Percentiles rank a stretch among this genome's conserved stretches.
Evolutionary conservation across 2,329 filamentous ascomycete genomes (phyloP).

Genomic region (Dryadomyces quercivorus): DNA sequence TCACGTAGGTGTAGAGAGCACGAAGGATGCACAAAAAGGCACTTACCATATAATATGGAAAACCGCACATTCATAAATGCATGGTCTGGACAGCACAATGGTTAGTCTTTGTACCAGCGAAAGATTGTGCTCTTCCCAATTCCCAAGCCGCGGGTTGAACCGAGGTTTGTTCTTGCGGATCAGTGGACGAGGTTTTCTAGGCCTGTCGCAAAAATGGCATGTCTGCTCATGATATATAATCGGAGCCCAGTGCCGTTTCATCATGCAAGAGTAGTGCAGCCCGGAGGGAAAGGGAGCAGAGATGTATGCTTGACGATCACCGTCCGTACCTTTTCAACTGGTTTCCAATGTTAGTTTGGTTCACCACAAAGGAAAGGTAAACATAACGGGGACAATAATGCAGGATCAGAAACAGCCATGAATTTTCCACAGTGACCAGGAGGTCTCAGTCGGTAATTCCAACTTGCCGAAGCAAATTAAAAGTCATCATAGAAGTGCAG

Average conservation of each 20-base stretch:
- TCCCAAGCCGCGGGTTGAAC: background rate
- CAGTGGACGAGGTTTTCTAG: constrained; percentile 99
- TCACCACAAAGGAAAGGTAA: background rate
- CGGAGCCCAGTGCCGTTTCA: constrained; percentile 98
- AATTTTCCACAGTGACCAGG: constrained; percentile 57
- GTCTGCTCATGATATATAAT: constrained; percentile 63
- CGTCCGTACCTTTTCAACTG: constrained; percentile 18
- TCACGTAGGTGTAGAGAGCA: constrained; percentile 22
- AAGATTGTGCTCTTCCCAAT: background rate
- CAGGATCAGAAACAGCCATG: constrained; percentile 73
- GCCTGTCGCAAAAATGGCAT: constrained; percentile 88
- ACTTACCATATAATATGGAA: background rate
- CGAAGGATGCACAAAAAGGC: constrained; percentile 5
- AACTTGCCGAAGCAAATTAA: constrained; percentile 61
- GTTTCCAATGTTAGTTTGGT: background rate
- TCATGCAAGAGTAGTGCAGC: constrained; percentile 38
- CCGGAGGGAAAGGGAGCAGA: constrained; percentile 3
- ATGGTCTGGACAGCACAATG: background rate
- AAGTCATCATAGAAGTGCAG: constrained; percentile 46
- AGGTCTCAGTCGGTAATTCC: constrained; percentile 87
- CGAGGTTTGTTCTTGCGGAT: constrained; percentile 25
- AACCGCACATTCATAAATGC: background rate
- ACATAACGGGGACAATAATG: background rate
- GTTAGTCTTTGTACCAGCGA: background rate
- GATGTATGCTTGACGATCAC: background rate